These are phyloP conservation scores for Hamamelis virginiana DNA, from an alignment of 164 flowering plant species.

Conservation along the genomic window DNA sequence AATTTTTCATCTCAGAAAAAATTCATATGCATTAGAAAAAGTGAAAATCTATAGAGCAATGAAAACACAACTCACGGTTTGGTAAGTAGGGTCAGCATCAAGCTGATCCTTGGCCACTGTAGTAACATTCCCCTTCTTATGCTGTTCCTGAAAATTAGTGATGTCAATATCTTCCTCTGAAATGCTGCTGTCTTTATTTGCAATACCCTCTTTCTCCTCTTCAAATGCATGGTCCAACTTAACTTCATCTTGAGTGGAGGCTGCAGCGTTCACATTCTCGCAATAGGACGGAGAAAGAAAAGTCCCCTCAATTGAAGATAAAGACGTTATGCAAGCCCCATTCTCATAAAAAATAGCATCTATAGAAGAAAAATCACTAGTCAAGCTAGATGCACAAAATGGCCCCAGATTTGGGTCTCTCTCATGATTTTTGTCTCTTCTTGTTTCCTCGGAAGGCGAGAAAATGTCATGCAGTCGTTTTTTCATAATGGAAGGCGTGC, in stretches of 20 bases:
- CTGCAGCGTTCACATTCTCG: conserved; percentile 8
- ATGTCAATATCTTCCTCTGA: conserved; percentile 8
- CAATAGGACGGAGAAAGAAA: conserved; percentile 16
- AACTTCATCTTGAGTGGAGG: conserved; percentile 31
- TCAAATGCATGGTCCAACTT: conserved; percentile 18
- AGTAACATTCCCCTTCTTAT: conserved; percentile 3
- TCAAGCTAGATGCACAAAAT: conserved; percentile 31
- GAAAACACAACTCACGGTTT: conserved; percentile 12
- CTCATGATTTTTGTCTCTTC: conserved; percentile 66
- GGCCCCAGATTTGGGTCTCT: conserved; percentile 30
- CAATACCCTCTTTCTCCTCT: conserved; percentile 9
- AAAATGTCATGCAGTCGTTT: conserved; percentile 79
- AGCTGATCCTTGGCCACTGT: conserved; percentile 8
- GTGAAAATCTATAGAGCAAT: not conserved
- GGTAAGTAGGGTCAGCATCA: conserved; percentile 15
- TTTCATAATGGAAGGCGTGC: conserved; percentile 86
- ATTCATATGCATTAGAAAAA: not conserved
- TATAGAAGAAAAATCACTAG: conserved; percentile 46
- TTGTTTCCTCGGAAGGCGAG: conserved; percentile 76
- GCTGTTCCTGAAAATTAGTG: conserved; percentile 11
- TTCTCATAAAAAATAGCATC: conserved; percentile 47
- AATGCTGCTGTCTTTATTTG: conserved; percentile 1
- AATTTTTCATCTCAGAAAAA: too few relatives aligned
- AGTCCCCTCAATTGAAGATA: too few relatives aligned
- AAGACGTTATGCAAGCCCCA: not conserved